Evolutionary conservation across 495 filamentous ascomycete species (phyloP).

Genomic region (Neurospora sp.): DNA sequence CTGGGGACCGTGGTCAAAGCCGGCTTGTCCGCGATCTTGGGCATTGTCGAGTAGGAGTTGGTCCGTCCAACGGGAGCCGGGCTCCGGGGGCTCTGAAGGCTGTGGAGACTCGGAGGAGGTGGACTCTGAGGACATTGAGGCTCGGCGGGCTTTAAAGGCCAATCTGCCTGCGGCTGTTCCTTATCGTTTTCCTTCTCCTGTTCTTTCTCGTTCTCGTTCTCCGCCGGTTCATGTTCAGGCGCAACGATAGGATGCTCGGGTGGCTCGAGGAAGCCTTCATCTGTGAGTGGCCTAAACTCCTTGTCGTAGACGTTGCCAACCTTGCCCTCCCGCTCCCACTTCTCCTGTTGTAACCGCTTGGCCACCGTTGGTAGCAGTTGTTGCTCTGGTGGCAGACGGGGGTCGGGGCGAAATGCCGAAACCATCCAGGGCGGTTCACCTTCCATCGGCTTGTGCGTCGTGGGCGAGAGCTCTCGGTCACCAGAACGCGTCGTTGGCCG

Average conservation of each 20-base stretch:
- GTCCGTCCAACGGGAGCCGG: slow-evolving; percentile 33
- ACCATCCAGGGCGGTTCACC: slow-evolving; percentile 95
- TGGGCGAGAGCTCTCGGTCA: slow-evolving; percentile 37
- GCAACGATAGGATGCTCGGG: slow-evolving; percentile 22
- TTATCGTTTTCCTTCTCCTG: slow-evolving; percentile 27
- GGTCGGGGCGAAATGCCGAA: slow-evolving; percentile 91
- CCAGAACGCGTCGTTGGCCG: slow-evolving; percentile 44
- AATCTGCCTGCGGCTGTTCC: slow-evolving; percentile 30
- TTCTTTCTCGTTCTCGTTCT: slow-evolving; percentile 14
- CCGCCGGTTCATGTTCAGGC: slow-evolving; percentile 4
- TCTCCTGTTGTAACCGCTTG: slow-evolving; percentile 82
- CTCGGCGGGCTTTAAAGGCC: slow-evolving; percentile 32
- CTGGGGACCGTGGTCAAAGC: slow-evolving; percentile 29
- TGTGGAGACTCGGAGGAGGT: background rate
- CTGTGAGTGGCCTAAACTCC: slow-evolving; percentile 68
- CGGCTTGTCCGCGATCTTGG: slow-evolving; percentile 39
- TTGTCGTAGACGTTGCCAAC: slow-evolving; percentile 73
- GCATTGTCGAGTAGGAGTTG: slow-evolving; percentile 48
- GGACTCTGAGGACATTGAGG: slow-evolving; percentile 15
- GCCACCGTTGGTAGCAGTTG: slow-evolving; percentile 93
- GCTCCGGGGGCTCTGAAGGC: slow-evolving; percentile 11
- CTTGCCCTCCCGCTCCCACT: slow-evolving; percentile 86
- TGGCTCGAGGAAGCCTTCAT: slow-evolving; percentile 38
- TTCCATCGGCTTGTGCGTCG: slow-evolving; percentile 61
- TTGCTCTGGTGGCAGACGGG: slow-evolving; percentile 85